Percentiles rank a stretch among this genome's conserved stretches.
Conservation (phyloP, 768 basidiomycete genomes). For the Termitomyces sp. region DNA sequence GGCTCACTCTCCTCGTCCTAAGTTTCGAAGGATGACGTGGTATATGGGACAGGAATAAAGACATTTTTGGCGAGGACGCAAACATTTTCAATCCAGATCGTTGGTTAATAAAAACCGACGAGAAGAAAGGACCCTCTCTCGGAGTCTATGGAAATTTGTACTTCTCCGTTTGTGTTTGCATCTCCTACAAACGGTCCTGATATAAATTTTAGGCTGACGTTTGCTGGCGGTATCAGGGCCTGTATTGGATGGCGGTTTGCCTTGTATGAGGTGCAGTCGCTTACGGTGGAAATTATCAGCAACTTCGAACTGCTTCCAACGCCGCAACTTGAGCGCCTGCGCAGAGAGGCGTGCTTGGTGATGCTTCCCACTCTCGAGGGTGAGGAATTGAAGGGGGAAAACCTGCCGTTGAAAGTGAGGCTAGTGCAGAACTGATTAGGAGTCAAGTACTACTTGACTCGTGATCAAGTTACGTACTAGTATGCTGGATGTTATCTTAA, state of each 20-base stretch:
- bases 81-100: slow-evolving; percentile 51
- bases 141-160: slow-evolving; percentile 50
- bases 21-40: neutral
- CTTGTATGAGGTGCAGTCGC: slow-evolving; percentile 51
- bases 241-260: slow-evolving; percentile 54
- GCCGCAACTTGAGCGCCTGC: slow-evolving; percentile 34
- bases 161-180: slow-evolving; percentile 1
- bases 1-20: neutral
- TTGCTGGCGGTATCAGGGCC: slow-evolving; percentile 42
- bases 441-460: neutral
- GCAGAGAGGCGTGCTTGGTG: slow-evolving; percentile 43
- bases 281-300: slow-evolving; percentile 55
- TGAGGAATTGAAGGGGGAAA: slow-evolving; percentile 39
- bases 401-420: slow-evolving; percentile 37
- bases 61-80: slow-evolving; percentile 57
- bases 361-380: slow-evolving; percentile 47
- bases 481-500: too few species aligned
- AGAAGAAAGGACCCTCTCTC: slow-evolving; percentile 36
- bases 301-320: slow-evolving; percentile 54
- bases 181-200: neutral
- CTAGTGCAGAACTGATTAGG: slow-evolving; percentile 26
- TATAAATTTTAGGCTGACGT: slow-evolving; percentile 36
- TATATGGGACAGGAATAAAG: slow-evolving; percentile 31
- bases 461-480: too few species aligned
- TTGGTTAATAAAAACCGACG: slow-evolving; percentile 39